Conservation (phyloP, 2,329 filamentous ascomycete species). For the Thielaviopsis euricoi region DNA sequence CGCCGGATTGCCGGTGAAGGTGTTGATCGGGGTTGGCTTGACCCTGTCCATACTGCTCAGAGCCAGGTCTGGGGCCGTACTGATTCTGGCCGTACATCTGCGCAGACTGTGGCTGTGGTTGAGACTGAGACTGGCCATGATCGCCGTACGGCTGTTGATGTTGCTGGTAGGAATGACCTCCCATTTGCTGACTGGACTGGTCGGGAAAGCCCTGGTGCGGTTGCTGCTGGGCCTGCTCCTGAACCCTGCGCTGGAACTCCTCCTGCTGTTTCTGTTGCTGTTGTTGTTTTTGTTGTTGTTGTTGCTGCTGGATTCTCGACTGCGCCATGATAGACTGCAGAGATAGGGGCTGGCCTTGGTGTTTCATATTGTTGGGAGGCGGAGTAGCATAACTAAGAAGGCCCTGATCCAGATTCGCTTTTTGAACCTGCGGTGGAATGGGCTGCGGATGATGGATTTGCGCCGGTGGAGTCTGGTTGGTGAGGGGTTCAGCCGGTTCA, state of each 20-base stretch:
- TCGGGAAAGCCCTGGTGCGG: not conserved
- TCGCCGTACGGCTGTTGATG: slow-evolving; percentile 15
- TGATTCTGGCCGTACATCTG: not conserved
- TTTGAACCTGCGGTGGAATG: slow-evolving; percentile 38
- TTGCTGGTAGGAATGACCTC: slow-evolving; percentile 3
- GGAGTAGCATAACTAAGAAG: slow-evolving; percentile 13
- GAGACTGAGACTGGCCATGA: slow-evolving; percentile 6
- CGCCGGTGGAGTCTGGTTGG: slow-evolving; percentile 17
- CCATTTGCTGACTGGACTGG: not conserved
- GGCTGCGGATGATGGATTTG: slow-evolving; percentile 28
- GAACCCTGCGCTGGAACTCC: slow-evolving; percentile 13
- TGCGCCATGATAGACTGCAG: slow-evolving; percentile 10
- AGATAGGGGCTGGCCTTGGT: slow-evolving; percentile 5
- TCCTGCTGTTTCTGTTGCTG: slow-evolving; percentile 9
- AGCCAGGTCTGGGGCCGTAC: slow-evolving; percentile 6
- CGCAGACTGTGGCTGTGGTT: slow-evolving; percentile 5
- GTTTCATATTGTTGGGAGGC: slow-evolving; percentile 10
- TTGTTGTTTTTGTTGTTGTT: no score
- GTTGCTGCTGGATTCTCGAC: slow-evolving; percentile 10
- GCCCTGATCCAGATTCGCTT: slow-evolving; percentile 21
- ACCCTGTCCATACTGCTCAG: slow-evolving; percentile 7
- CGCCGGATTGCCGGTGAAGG: not conserved
- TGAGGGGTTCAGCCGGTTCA: slow-evolving; percentile 27
- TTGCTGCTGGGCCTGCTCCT: slow-evolving; percentile 9
- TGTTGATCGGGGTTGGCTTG: not conserved